A percentile compares a stretch with the other conserved stretches of the same genome.
Conservation (phyloP, 345 rosid genomes). For the Arabidopsis arenosa region DNA sequence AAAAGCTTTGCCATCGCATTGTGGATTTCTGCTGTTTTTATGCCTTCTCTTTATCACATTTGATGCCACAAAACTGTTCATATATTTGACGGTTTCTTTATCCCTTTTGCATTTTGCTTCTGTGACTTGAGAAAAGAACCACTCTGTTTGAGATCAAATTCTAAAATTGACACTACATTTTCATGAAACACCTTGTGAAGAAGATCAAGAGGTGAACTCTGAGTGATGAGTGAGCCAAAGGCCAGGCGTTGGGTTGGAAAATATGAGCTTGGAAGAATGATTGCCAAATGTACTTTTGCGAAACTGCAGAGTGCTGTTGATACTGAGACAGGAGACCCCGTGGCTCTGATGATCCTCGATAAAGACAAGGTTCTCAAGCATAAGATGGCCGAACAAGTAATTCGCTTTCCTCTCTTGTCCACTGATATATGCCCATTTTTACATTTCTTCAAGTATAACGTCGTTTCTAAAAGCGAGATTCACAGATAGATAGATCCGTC, state of each 20-base stretch:
- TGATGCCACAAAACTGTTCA: neutral
- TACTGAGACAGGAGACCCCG: slow-evolving; percentile 68
- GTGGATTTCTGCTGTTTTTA: neutral
- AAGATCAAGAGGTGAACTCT: slow-evolving; percentile 11
- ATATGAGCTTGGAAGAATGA: slow-evolving; percentile 84
- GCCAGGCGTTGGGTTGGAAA: slow-evolving; percentile 86
- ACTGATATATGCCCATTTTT: slow-evolving; percentile 6
- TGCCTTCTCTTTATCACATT: neutral
- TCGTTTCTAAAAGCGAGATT: slow-evolving; percentile 5
- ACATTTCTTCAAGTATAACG: slow-evolving; percentile 3
- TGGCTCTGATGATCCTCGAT: slow-evolving; percentile 86
- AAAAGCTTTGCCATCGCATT: neutral
- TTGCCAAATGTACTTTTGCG: slow-evolving; percentile 83
- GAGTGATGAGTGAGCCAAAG: slow-evolving; percentile 46
- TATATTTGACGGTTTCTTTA: neutral
- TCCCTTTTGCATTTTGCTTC: slow-evolving; percentile 9
- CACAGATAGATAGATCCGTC: neutral
- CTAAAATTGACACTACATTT: neutral
- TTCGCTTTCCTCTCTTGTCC: slow-evolving; percentile 1
- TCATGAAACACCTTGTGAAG: slow-evolving; percentile 21
- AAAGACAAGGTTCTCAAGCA: slow-evolving; percentile 86
- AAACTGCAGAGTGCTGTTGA: slow-evolving; percentile 83
- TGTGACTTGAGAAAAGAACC: neutral
- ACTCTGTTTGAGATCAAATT: neutral
- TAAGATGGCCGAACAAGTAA: slow-evolving; percentile 86